Percentiles rank a stretch among this genome's conserved stretches.
phyloP scores from a whole-genome alignment of 2,329 filamentous ascomycete genomes.

The Venturia oleaginea region DNA sequence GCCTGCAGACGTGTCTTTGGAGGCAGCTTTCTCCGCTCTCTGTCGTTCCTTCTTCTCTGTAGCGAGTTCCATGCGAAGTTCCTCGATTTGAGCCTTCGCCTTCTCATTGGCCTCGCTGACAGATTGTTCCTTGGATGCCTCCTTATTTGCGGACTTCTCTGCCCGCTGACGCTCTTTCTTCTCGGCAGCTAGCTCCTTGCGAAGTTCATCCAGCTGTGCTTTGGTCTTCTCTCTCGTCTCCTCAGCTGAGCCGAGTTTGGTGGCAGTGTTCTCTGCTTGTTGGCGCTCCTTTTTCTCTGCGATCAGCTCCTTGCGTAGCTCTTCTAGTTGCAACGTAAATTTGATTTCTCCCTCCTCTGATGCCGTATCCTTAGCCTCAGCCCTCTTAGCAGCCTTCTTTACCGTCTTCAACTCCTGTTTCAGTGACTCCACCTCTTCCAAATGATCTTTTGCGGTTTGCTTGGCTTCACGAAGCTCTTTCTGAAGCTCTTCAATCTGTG shows the following conservation, averaged over 20 bases:
- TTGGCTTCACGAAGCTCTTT: conserved; percentile 12
- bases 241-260: not conserved
- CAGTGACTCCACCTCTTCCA: conserved; percentile 23
- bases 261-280: conserved; percentile 39
- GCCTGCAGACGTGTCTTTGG: not conserved
- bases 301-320: conserved; percentile 41
- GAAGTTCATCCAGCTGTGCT: conserved; percentile 38
- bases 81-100: conserved; percentile 31
- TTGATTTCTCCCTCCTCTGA: conserved; percentile 23
- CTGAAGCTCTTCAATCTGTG: conserved; percentile 33
- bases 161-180: conserved; percentile 42
- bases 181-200: conserved; percentile 42
- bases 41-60: conserved; percentile 43
- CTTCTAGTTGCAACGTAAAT: conserved; percentile 30
- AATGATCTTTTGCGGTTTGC: conserved; percentile 4
- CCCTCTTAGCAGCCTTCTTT: not conserved
- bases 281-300: conserved; percentile 44
- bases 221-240: conserved; percentile 20
- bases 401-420: conserved; percentile 24
- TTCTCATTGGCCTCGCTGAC: not conserved
- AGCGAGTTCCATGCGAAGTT: conserved; percentile 42
- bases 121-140: not conserved
- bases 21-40: conserved; percentile 24
- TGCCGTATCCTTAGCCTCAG: not conserved
- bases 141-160: not conserved